phyloP scores from a whole-genome alignment of 2,329 filamentous ascomycete genomes.

The Ceratocystis albifundus region DNA sequence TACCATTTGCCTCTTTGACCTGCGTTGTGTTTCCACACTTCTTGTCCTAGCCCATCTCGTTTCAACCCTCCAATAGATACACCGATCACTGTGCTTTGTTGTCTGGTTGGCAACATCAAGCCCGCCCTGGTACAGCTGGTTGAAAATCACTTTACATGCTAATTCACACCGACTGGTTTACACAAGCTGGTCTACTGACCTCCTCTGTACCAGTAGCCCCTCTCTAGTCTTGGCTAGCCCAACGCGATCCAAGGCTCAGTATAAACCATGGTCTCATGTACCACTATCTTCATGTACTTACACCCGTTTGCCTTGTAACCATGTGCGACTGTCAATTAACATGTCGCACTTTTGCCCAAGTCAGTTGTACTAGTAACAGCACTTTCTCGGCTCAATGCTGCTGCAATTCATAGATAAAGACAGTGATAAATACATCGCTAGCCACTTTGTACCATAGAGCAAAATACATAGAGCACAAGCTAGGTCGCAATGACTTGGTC shows the following conservation, averaged over 20 bases:
- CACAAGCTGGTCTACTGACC: neutral
- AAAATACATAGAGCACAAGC: neutral
- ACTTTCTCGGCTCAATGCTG: neutral
- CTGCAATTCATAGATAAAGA: neutral
- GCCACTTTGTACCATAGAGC: neutral
- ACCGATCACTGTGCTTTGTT: neutral
- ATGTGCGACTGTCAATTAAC: constrained; percentile 6
- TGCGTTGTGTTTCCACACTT: neutral
- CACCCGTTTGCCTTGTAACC: neutral
- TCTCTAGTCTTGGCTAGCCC: neutral
- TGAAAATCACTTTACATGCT: neutral
- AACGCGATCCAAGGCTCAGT: neutral
- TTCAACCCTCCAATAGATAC: neutral
- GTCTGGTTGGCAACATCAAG: neutral
- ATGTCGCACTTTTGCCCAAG: neutral
- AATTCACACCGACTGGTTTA: too few species aligned
- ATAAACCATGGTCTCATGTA: neutral
- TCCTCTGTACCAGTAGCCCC: neutral
- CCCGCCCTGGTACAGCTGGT: neutral
- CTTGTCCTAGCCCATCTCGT: neutral
- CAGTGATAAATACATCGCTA: neutral
- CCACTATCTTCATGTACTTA: neutral
- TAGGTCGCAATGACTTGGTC: neutral
- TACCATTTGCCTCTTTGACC: neutral
- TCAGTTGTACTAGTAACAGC: constrained; percentile 8